Evolutionary conservation across 2,329 filamentous ascomycete species (phyloP), one percentile per base, ranked within the genome.

Genomic region (Fusarium algeriense): DNA sequence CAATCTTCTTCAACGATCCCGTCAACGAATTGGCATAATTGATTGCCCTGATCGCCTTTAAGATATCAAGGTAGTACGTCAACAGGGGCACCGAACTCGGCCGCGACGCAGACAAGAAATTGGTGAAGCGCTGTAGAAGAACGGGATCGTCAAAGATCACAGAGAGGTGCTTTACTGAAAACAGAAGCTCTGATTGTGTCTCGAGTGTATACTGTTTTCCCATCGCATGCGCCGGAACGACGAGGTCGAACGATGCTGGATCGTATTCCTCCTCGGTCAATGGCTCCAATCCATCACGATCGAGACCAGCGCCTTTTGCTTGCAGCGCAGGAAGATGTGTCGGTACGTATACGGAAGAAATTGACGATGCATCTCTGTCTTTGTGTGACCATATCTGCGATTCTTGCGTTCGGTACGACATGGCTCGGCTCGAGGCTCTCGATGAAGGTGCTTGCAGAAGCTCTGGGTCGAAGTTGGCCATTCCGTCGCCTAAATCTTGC

Each of bases 31-130:
- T 93, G 23, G 91, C 87, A 73, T 94, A 94, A 37, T 86, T 85
- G 62, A 94, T 89, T 3, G 92, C 91, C 71, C 89, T 88, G 15
- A 93, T 79, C 2, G 92, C 91, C 76, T 94, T 95, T 62, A 90
- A 79, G 0, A 91, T 87, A 73, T 93, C 90, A 4, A 94, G 84
- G 70, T 93, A 93, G 81, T 93, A 93, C 30, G 90, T 87, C 17
- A 94, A 80, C 11, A 92, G 81, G 0, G 91, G 87, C 4, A 93
- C 83, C 1, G 91, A 93, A 23, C 86, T 81, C 8, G 90, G 88
- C 46, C 90, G 85, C 46, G 86, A 83, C 7, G 83, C 79, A 62
- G 87, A 87, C 5, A 94, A 82, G 73, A 92, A 95, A 5, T 88
- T 85, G 3, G 89, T 91, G 77, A 94, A 94, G 46, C 85, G 86